Evolutionary conservation across 805 yeast species (phyloP).

Genomic region (Torulaspora indica): DNA sequence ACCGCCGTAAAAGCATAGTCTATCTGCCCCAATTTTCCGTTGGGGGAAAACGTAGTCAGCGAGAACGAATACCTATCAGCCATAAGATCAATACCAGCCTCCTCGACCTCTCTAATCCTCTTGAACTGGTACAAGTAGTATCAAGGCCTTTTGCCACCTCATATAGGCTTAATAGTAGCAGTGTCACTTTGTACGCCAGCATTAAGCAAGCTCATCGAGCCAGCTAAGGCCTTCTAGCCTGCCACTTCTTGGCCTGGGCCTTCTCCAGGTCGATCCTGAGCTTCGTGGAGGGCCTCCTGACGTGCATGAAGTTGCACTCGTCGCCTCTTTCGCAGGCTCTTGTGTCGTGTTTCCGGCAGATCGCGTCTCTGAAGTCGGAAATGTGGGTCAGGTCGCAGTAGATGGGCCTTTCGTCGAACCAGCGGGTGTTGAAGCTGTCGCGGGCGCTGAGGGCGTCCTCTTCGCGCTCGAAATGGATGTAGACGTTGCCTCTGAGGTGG

Average conservation of each 20-base stretch:
- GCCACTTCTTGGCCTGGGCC: slow-evolving; percentile 37
- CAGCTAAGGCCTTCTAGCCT: neutral
- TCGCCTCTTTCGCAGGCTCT: slow-evolving; percentile 71
- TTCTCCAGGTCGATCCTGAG: slow-evolving; percentile 42
- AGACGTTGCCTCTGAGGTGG: slow-evolving; percentile 83
- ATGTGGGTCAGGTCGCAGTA: slow-evolving; percentile 79
- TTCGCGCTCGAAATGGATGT: slow-evolving; percentile 53
- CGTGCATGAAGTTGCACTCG: slow-evolving; percentile 83
- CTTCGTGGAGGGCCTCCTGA: slow-evolving; percentile 49
- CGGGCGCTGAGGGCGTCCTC: slow-evolving; percentile 59
- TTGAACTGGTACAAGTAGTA: too few species aligned
- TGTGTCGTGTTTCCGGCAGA: slow-evolving; percentile 66
- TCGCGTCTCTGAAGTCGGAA: slow-evolving; percentile 59
- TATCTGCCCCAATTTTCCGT: slow-evolving; percentile 96
- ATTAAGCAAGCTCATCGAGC: neutral
- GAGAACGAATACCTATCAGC: slow-evolving; percentile 98
- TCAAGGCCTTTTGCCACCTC: slow-evolving; percentile 5
- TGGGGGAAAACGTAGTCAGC: slow-evolving; percentile 94
- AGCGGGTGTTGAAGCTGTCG: slow-evolving; percentile 62
- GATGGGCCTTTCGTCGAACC: slow-evolving; percentile 78
- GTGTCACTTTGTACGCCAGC: neutral
- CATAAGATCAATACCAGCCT: slow-evolving; percentile 43
- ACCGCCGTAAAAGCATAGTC: slow-evolving; percentile 97
- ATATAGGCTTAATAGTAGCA: neutral
- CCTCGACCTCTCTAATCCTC: neutral